Conservation (phyloP, 441 rosid species). For the Mallotus repandus region DNA sequence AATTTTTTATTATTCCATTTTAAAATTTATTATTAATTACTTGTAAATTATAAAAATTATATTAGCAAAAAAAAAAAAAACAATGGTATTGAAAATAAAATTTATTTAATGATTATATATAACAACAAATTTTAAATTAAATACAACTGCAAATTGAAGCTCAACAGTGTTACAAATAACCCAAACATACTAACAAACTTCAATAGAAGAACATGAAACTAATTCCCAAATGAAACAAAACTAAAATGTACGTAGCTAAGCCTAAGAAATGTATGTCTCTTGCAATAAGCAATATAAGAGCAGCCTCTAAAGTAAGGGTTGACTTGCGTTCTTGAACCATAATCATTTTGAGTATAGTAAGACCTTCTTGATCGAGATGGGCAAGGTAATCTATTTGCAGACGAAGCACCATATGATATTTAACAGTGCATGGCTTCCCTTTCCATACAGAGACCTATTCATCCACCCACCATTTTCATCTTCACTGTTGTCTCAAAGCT, state of each 20-base stretch:
- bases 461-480: not conserved
- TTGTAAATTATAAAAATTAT: too few relatives aligned
- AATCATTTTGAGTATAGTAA: constrained; percentile 36
- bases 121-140: too few relatives aligned
- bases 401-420: constrained; percentile 40
- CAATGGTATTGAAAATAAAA: too few relatives aligned
- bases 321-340: constrained; percentile 16
- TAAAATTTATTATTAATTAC: too few relatives aligned
- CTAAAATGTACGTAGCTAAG: not conserved
- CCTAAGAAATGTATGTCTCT: constrained; percentile 18
- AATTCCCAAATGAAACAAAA: not conserved
- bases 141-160: too few relatives aligned
- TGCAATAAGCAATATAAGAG: constrained; percentile 38
- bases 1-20: too few relatives aligned
- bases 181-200: too few relatives aligned
- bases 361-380: constrained; percentile 35
- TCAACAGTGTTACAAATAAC: too few relatives aligned
- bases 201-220: not conserved
- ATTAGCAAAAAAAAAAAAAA: too few relatives aligned
- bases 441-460: constrained; percentile 23
- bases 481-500: too few relatives aligned
- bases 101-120: too few relatives aligned
- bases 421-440: constrained; percentile 21
- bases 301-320: constrained; percentile 43
- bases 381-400: constrained; percentile 38